Evolutionary conservation across 768 basidiomycete species (phyloP).

Genomic region (Pholiota conissans): DNA sequence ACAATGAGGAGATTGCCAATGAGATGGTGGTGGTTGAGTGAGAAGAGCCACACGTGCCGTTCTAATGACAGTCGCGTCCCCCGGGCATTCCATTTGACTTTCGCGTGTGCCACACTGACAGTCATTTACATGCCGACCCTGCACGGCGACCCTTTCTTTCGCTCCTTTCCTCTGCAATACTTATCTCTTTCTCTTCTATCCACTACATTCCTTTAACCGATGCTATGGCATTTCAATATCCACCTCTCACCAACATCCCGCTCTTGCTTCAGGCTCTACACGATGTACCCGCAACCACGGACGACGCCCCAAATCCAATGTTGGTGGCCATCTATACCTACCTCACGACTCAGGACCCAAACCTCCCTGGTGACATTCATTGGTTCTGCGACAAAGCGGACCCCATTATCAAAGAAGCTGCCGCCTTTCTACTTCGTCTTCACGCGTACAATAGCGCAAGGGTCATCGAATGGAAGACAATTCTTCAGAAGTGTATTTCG

Average conservation of each 20-base stretch:
- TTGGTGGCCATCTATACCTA: constrained; percentile 28
- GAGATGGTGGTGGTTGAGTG: background rate
- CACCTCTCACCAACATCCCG: constrained; percentile 35
- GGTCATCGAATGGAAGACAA: constrained; percentile 65
- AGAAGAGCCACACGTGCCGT: background rate
- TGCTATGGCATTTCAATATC: background rate
- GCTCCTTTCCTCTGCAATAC: background rate
- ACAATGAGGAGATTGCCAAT: background rate
- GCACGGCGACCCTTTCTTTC: background rate
- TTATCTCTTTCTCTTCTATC: background rate
- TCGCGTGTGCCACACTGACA: background rate
- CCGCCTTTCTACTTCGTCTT: constrained; percentile 79
- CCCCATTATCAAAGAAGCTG: constrained; percentile 57
- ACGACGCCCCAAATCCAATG: constrained; percentile 44
- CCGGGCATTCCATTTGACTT: background rate
- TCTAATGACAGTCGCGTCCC: constrained; percentile 5
- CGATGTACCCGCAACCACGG: constrained; percentile 56
- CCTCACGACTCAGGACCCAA: background rate
- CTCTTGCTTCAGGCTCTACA: constrained; percentile 54
- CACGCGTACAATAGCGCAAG: constrained; percentile 69
- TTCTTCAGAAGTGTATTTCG: constrained; percentile 52
- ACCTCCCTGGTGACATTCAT: constrained; percentile 46
- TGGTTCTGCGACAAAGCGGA: constrained; percentile 80
- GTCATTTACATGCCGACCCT: constrained; percentile 2
- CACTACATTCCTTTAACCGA: background rate